Conservation (phyloP, 805 yeast species). For the Yamadazyma tumulicola region DNA sequence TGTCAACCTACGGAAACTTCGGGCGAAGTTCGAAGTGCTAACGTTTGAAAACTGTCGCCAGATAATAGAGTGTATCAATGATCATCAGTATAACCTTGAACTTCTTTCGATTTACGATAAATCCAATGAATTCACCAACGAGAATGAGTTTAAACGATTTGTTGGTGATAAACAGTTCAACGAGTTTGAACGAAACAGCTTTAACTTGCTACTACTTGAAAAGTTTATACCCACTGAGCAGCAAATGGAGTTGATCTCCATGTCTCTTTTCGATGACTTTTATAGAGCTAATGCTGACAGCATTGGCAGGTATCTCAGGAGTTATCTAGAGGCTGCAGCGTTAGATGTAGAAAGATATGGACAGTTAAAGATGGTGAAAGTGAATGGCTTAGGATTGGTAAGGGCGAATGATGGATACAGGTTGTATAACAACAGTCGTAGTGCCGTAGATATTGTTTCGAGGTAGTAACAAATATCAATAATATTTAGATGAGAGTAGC, state of each 20-base stretch:
- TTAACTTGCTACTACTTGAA: conserved; percentile 5
- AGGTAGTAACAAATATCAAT: too few species aligned
- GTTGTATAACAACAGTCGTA: background rate
- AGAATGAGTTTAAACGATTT: conserved; percentile 12
- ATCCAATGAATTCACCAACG: conserved; percentile 14
- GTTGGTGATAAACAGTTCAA: conserved; percentile 4
- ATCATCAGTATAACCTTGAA: conserved; percentile 12
- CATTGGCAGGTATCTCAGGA: background rate
- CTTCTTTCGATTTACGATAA: conserved; percentile 15
- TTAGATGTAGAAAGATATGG: background rate
- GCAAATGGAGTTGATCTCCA: background rate
- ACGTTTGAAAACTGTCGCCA: conserved; percentile 8
- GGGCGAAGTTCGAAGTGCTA: conserved; percentile 14
- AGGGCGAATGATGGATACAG: background rate
- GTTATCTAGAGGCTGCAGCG: background rate
- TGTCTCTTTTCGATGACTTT: background rate
- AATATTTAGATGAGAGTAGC: too few species aligned
- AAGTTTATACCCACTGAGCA: conserved; percentile 2
- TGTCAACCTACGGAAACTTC: conserved; percentile 11
- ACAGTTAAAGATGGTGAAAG: background rate
- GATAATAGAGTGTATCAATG: conserved; percentile 8
- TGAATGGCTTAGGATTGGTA: conserved; percentile 1
- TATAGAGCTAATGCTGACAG: conserved; percentile 1
- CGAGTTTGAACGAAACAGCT: conserved; percentile 8
- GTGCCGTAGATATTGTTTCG: background rate